Evolutionary conservation across 2,329 filamentous ascomycete species (phyloP), one percentile per base, ranked within the genome.

Genomic region (Mycocentrospora acerina): DNA sequence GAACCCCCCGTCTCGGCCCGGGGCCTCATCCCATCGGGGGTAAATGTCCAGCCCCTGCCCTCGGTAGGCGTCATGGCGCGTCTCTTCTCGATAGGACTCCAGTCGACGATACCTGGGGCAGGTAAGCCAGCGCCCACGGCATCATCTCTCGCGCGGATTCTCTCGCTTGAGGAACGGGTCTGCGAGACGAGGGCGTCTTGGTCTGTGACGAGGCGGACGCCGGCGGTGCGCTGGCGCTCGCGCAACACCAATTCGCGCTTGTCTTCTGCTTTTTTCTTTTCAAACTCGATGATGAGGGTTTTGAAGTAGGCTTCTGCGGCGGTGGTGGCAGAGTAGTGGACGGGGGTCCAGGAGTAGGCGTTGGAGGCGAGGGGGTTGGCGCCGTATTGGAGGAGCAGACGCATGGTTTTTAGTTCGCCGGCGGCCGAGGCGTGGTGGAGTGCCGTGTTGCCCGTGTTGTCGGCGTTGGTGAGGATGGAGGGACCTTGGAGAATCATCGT

Each of bases 281-380:
- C 85, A 13, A 82, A 78, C 55, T 93, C 88, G 0, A 76, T 76
- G 4, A 93, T 82, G 37, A 95, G 68, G 11, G 81, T 81, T 68
- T 87, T 88, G 46, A 93, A 83, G 61, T 94, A 93, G 1, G 90
- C 85, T 67, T 94, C 88, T 2, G 88, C 87, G 60, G 89, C 85
- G 7, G 89, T 83, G 0, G 86, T 91, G 11, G 86, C 82, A 46
- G 83, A 88, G 65, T 95, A 95, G 13, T 84, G 81, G n/a, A 90
- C 77, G 0, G 90, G 85, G 1, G 83, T 90, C 87, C 89, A 94
- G 59, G 81, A 84, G 74, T 84, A 88, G 2, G 81, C 71, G 60
- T 95, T 95, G 51, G 77, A 76, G 38, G 80, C 80, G 37, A 85
- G 76, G 0, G 86, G 80, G 52, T 90, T 84, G 0, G 89, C 88